Evolutionary conservation across 768 basidiomycete species (phyloP), one percentile per base, ranked within the genome.

Genomic region (Lactarius evosmus): DNA sequence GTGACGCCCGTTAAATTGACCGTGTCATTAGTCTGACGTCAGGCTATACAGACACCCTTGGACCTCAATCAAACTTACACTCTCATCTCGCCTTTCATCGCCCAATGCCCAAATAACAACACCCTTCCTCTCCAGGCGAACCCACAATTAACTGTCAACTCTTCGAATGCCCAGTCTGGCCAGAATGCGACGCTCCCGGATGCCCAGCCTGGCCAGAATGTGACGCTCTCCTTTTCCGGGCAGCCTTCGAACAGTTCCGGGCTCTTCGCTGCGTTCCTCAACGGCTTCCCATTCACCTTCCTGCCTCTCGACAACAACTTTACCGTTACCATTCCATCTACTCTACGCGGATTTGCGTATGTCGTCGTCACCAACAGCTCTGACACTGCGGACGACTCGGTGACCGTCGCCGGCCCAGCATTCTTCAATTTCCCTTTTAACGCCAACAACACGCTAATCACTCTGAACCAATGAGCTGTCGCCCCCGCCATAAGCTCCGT

Each of bases 51-150:
- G 53, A 68, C 66, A 7, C 71, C 71, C 5, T 68, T 74, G 29
- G 53, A 49, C 17, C 52, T 69, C 17, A 70, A 76, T 70, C 76
- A 80, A 63, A 81, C 81, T 49, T 83, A 75, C 76, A 80, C 80
- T 2, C 75, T 83, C 59, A 76, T 81, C 3, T 71, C 72, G 66
- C 66, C 65, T 34, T 81, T 82, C 73, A 82, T 85, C 75, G 75
- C 70, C 36, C 69, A 69, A 1, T 86, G 84, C 75, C 83, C 84
- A 2, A 60, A 72, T 8, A 67, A 73, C 66, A 85, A 84, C 74
- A 76, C 80, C 6, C 75, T 84, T 8, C 80, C 82, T n/a, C 77
- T 81, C 70, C 78, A 73, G 58, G 74, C 78, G 8, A 81, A 82
- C 78, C 81, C 83, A 16, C 71, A 75, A 17, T 75, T 84, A 33